phyloP scores from a whole-genome alignment of 176 grass and related monocot species.

The Paspalum notatum region DNA sequence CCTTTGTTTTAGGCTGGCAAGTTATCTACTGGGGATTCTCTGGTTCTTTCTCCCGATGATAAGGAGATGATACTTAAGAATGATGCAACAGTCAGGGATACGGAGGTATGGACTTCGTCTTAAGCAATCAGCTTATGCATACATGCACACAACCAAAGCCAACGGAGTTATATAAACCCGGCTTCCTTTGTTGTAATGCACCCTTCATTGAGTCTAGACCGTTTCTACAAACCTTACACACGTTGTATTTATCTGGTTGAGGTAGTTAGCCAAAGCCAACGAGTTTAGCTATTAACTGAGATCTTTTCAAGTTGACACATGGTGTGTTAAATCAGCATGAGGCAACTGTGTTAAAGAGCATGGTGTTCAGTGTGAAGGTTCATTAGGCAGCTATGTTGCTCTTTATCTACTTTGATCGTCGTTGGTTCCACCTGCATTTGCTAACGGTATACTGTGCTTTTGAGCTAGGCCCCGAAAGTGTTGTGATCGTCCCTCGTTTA shows the following conservation, averaged over 20 bases:
- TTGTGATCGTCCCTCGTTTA: background rate
- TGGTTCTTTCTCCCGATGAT: conserved; percentile 83
- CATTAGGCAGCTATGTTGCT: background rate
- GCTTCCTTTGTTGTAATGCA: background rate
- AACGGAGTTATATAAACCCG: background rate
- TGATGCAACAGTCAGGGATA: conserved; percentile 90
- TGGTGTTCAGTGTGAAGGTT: background rate
- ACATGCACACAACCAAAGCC: background rate
- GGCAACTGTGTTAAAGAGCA: background rate
- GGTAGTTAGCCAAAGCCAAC: background rate
- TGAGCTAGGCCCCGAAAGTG: background rate
- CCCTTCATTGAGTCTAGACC: background rate
- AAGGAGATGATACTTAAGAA: conserved; percentile 73
- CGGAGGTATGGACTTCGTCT: conserved; percentile 69
- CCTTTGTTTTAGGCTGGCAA: conserved; percentile 66
- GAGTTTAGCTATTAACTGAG: background rate
- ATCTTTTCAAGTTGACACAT: background rate
- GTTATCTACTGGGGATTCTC: conserved; percentile 94
- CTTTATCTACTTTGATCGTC: background rate
- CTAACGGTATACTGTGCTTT: background rate
- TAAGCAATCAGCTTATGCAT: background rate
- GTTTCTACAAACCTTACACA: background rate
- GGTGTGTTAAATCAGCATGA: background rate
- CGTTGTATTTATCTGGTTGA: background rate
- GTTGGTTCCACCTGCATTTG: background rate